Base-by-base conservation (phyloP, 1,284 basidiomycete genomes). In the Schizopora paradoxa region DNA sequence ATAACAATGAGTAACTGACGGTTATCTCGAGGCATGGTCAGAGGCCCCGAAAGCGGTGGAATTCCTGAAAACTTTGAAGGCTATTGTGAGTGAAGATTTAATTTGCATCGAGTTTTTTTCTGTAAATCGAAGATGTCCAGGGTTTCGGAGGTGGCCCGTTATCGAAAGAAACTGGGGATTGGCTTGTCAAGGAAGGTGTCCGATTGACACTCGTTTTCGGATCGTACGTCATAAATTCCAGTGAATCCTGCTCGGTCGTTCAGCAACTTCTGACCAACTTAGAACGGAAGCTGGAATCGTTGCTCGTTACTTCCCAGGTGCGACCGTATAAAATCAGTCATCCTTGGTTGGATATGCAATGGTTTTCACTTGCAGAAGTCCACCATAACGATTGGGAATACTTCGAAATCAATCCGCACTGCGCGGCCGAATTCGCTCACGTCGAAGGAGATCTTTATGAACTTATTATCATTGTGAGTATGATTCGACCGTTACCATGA, bases 121-220 rank as follows among this genome's bases (percentile, higher is more conserved):
- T 19, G 29, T 8, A 18, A 6, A 26, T 11, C 6, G 23, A 14
- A 5, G 16, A n/a, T 40, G 18, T 11, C 8, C 14, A 64, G 62
- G 37, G 62, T 2, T 65, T 45, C 34, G 63, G 58, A 16, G 64
- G 63, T 23, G 60, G 57, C 5, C 56, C 60, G 5, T 44, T 66
- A 4, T 53, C 51, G 19, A 54, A 60, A 27, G 47, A 51, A 6
- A 57, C 54, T 10, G 64, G 64, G 8, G 56, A 63, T 45, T 29
- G 33, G 23, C 45, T 65, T 5, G 44, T 48, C 7, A 22, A 16
- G 7, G 35, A 58, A 41, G 61, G 63, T 10, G 56, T 62, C 8
- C 33, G 39, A 26, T 8, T 51, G 18, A 27, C 34, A 28, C 26
- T 29, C 14, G 21, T 26, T 16, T 47, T 39, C 36, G 49, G 29